Conservation (phyloP, 345 rosid species). For the Bruguiera sexangula region DNA sequence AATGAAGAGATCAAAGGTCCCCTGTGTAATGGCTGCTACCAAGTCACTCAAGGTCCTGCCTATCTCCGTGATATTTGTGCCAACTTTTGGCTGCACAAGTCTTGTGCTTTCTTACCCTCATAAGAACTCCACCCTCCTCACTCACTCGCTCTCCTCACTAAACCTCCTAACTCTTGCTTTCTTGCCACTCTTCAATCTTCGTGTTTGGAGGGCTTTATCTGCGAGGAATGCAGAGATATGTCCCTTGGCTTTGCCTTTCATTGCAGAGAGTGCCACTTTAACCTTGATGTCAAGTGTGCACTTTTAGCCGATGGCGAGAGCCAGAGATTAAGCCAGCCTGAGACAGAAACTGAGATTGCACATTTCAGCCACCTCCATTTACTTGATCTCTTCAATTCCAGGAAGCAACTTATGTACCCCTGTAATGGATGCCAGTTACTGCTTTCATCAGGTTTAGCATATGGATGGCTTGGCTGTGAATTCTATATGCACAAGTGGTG, state of each 20-base stretch:
- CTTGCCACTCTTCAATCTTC: no score
- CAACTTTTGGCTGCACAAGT: neutral
- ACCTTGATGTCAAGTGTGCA: neutral
- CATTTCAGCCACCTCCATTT: neutral
- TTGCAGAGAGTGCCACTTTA: neutral
- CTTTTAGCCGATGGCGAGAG: neutral
- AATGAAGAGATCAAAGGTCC: neutral
- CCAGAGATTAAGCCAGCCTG: neutral
- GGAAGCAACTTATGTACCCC: neutral
- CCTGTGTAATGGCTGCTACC: neutral
- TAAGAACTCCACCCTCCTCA: neutral
- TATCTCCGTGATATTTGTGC: neutral
- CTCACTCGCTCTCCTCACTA: neutral
- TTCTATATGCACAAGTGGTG: slow-evolving; percentile 3
- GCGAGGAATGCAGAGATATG: neutral
- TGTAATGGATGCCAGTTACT: neutral
- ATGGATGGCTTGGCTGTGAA: neutral
- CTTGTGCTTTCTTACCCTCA: neutral
- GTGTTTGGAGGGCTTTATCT: neutral
- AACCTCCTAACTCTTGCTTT: no score
- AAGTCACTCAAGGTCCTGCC: slow-evolving; percentile 1
- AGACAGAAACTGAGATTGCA: neutral
- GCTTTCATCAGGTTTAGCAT: neutral
- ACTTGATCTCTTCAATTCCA: neutral
- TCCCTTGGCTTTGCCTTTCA: neutral